A percentile compares a stretch with the other conserved stretches of the same genome.
These are phyloP conservation scores for Vitis hybrid DNA, from an alignment of 177 flowering plant genomes.

Conservation along the genomic window DNA sequence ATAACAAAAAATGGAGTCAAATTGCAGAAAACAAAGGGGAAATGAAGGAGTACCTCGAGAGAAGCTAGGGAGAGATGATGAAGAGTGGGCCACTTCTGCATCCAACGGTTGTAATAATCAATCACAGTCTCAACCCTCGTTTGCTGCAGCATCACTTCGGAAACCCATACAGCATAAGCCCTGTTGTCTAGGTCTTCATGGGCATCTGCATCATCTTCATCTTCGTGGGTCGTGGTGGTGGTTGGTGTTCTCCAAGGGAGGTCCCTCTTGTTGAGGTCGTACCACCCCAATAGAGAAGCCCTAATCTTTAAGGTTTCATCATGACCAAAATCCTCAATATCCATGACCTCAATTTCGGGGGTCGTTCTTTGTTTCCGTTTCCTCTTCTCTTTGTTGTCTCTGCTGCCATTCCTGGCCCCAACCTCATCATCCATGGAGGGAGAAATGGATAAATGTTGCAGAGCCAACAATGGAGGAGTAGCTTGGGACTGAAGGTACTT, in stretches of 20 bases:
- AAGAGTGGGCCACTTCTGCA: slow-evolving; percentile 86
- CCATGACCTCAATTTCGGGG: slow-evolving; percentile 23
- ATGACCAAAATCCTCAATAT: slow-evolving; percentile 60
- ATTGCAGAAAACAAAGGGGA: neutral
- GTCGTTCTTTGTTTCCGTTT: too few relatives aligned
- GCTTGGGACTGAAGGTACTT: too few relatives aligned
- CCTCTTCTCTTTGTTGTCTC: too few relatives aligned
- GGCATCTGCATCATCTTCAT: slow-evolving; percentile 17
- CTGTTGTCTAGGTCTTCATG: slow-evolving; percentile 33
- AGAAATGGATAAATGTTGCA: too few relatives aligned
- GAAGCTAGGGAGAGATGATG: slow-evolving; percentile 78
- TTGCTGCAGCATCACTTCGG: slow-evolving; percentile 97
- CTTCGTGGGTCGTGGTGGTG: slow-evolving; percentile 6
- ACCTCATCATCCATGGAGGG: too few relatives aligned
- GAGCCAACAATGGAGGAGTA: too few relatives aligned
- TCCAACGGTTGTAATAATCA: slow-evolving; percentile 86
- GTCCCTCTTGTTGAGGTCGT: slow-evolving; percentile 67
- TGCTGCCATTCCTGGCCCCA: too few relatives aligned
- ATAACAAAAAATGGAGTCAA: too few relatives aligned
- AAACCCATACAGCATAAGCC: slow-evolving; percentile 95
- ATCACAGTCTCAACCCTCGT: slow-evolving; percentile 89
- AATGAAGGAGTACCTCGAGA: slow-evolving; percentile 56
- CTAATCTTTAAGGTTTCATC: slow-evolving; percentile 49
- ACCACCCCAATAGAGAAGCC: slow-evolving; percentile 69
- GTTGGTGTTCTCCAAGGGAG: slow-evolving; percentile 68